These are phyloP conservation scores for Kwoniella pini DNA, from an alignment of 768 basidiomycete genomes.

Conservation along the genomic window DNA sequence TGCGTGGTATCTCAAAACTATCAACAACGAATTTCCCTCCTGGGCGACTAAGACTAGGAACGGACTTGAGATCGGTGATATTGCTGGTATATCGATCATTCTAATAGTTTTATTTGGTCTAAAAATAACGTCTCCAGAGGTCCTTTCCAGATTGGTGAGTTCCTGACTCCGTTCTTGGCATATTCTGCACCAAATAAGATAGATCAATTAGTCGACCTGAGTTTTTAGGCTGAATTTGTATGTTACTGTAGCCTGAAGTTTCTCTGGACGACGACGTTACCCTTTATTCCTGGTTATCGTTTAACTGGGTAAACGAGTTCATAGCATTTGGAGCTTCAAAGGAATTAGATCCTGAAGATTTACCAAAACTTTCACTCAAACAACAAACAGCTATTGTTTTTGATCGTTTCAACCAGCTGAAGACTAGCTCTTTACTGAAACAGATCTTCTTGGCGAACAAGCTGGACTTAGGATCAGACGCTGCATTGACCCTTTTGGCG, in stretches of 20 bases:
- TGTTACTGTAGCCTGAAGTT: slow-evolving; percentile 20
- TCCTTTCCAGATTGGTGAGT: slow-evolving; percentile 37
- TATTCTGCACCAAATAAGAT: too few relatives aligned
- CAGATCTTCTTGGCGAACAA: slow-evolving; percentile 39
- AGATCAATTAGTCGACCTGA: too few relatives aligned
- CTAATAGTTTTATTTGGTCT: slow-evolving; percentile 31
- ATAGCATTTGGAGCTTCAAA: slow-evolving; percentile 40
- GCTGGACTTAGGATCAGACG: slow-evolving; percentile 62
- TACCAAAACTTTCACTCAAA: slow-evolving; percentile 43
- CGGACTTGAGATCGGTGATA: slow-evolving; percentile 26
- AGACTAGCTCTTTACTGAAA: slow-evolving; percentile 28
- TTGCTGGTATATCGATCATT: slow-evolving; percentile 21
- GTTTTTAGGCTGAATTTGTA: too few relatives aligned
- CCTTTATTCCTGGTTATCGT: slow-evolving; percentile 46
- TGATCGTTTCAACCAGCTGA: slow-evolving; percentile 35
- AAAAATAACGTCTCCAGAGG: slow-evolving; percentile 33
- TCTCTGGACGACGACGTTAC: slow-evolving; percentile 47
- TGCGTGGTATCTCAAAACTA: slow-evolving; percentile 26
- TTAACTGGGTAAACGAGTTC: slow-evolving; percentile 49
- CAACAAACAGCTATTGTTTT: slow-evolving; percentile 43
- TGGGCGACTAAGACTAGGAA: slow-evolving; percentile 33
- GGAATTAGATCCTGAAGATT: slow-evolving; percentile 46
- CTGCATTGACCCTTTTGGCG: slow-evolving; percentile 66
- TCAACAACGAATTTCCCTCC: slow-evolving; percentile 21
- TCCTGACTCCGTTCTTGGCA: not conserved